A percentile compares a stretch with the other conserved stretches of the same genome.
Evolutionary conservation across 108 stramenopile species (phyloP).

Genomic region (Stephanodiscus triporus): DNA sequence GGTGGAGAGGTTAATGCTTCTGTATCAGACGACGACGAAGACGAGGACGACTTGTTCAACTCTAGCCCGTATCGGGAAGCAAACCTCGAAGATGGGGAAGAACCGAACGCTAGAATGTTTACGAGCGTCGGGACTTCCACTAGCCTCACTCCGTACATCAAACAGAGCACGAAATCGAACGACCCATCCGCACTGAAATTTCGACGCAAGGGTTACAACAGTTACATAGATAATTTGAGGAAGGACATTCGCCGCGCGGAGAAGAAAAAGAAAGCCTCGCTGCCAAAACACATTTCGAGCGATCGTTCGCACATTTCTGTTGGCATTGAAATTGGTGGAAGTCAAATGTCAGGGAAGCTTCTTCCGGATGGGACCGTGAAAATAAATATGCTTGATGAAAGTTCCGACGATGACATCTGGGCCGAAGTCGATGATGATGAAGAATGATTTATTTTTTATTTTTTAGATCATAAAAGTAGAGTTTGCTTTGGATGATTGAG

Average conservation of each 20-base stretch:
- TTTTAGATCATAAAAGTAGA: too few relatives aligned
- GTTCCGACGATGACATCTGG: constrained; percentile 18
- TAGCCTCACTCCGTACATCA: constrained; percentile 20
- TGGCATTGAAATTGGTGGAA: constrained; percentile 6
- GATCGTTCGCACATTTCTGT: constrained; percentile 1
- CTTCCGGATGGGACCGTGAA: constrained; percentile 14
- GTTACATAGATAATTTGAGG: constrained; percentile 19
- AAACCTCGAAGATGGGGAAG: constrained; percentile 10
- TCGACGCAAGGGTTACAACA: constrained; percentile 31
- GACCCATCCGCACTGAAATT: constrained; percentile 6
- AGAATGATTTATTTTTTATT: too few relatives aligned
- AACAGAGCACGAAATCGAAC: not conserved
- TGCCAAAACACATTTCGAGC: not conserved
- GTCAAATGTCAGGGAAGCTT: constrained; percentile 12
- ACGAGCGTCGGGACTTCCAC: not conserved
- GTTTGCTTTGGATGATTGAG: too few relatives aligned
- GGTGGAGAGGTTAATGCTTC: not conserved
- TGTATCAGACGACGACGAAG: constrained; percentile 11
- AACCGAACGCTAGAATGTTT: constrained; percentile 5
- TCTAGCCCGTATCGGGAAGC: constrained; percentile 26
- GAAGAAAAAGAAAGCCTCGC: constrained; percentile 9
- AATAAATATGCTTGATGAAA: constrained; percentile 15
- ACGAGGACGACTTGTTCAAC: constrained; percentile 33
- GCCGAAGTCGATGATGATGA: constrained; percentile 20
- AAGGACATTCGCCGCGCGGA: constrained; percentile 18